Base-by-base conservation (phyloP, 1,284 basidiomycete species). In the Marasmius sp. region DNA sequence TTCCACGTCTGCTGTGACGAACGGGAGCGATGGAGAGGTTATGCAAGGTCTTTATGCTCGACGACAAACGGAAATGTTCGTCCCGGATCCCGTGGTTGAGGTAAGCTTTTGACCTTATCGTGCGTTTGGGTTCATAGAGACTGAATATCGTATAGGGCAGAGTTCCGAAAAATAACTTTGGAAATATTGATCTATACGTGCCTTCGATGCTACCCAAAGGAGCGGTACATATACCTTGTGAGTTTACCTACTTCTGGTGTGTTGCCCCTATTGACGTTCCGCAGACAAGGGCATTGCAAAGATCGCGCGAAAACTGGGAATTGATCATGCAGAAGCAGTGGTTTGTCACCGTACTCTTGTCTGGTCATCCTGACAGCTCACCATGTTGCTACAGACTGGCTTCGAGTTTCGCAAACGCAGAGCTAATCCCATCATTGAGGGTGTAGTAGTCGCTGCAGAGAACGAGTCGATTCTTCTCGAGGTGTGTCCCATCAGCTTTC, bases 121-220 rank as follows among this genome's bases (percentile, higher is more conserved):
- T 60, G 8, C 38, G 22, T 39, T 51, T 57, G 47, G 57, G 58
- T 33, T 66, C 43, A 48, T 51, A 9, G 14, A 55, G 27, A 54
- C 65, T 64, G 53, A 65, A 58, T 68, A 65, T 47, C 65, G 36
- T 61, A 59, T 14, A 98, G 92, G 97, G 97, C 20, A 87, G 86
- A 71, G 86, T 99, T 43, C 95, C 95, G 5, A 96, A 92, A 75
- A 99, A 99, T 69, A 87, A 91, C 64, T 99, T 97, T 73, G 97
- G 97, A 20, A 98, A 98, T 73, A 93, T 99, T 65, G 97, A 99
- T 77, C 78, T 99, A 34, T 99, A 97, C 73, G 93, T 93, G 6
- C 92, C 94, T 27, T 90, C 92, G 1, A 99, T 99, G 97, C 82
- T 99, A 27, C 97, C 97, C 0, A 78, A 77, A 57, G 97, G 97